phyloP scores from a whole-genome alignment of 2,329 filamentous ascomycete genomes.

The Diplodia intermedia region DNA sequence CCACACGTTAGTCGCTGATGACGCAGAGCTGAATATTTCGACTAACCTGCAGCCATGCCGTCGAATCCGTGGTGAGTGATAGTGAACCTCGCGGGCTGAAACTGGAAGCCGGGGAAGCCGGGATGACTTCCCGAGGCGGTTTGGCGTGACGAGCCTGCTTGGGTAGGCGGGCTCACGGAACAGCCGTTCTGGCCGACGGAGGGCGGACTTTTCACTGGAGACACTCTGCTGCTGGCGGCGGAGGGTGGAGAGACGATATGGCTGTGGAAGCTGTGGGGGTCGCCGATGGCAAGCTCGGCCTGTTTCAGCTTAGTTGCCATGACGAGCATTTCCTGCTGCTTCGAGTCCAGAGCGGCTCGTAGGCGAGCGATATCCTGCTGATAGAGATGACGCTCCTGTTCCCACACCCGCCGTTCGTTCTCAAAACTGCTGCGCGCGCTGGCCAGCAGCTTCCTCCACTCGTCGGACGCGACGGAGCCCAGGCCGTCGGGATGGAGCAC shows the following conservation, averaged over 20 bases:
- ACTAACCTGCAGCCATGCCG: slow-evolving; percentile 14
- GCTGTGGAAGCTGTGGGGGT: slow-evolving; percentile 27
- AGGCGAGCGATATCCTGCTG: slow-evolving; percentile 28
- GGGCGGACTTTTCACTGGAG: slow-evolving; percentile 26
- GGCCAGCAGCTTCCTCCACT: slow-evolving; percentile 30
- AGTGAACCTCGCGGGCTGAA: slow-evolving; percentile 12
- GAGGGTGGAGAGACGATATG: slow-evolving; percentile 31
- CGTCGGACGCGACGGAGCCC: slow-evolving; percentile 21
- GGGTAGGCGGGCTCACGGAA: slow-evolving; percentile 15
- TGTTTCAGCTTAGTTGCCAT: slow-evolving; percentile 32
- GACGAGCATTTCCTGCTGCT: slow-evolving; percentile 30
- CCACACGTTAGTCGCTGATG: slow-evolving; percentile 35
- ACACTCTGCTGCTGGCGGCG: slow-evolving; percentile 12
- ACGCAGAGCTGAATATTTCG: slow-evolving; percentile 39
- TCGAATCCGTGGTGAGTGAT: slow-evolving; percentile 24
- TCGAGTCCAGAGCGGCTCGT: slow-evolving; percentile 22
- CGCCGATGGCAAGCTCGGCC: slow-evolving; percentile 29
- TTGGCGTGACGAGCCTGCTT: slow-evolving; percentile 1
- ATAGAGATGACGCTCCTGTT: slow-evolving; percentile 30
- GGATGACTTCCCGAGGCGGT: slow-evolving; percentile 1
- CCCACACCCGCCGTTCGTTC: slow-evolving; percentile 29
- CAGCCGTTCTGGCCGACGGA: background rate
- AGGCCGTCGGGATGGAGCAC: background rate
- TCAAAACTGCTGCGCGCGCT: slow-evolving; percentile 28
- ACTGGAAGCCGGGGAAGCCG: slow-evolving; percentile 16